Evolutionary conservation across 176 grass and related monocot species (phyloP).

Genomic region (Otatea glauca): DNA sequence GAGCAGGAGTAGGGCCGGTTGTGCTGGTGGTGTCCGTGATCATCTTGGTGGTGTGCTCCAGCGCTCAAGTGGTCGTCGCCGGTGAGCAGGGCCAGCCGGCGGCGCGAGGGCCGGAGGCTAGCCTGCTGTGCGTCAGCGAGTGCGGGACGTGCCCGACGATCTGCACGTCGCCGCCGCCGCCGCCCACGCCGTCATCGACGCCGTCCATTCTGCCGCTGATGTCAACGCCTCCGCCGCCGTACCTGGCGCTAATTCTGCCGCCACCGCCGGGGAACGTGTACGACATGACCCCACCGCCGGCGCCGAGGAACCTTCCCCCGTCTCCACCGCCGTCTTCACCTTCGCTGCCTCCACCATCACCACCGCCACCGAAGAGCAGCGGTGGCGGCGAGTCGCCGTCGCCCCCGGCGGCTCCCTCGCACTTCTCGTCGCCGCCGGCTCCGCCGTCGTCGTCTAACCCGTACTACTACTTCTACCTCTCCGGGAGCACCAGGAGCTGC

Average conservation of each 20-base stretch:
- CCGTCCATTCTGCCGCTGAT: conserved; percentile 1
- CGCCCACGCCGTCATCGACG: conserved; percentile 20
- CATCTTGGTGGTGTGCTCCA: background rate
- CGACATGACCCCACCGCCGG: conserved; percentile 6
- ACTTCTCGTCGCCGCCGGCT: conserved; percentile 52
- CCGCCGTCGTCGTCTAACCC: conserved; percentile 57
- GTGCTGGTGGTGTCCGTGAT: background rate
- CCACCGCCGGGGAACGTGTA: conserved; percentile 13
- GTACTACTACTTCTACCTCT: conserved; percentile 85
- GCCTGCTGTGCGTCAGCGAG: conserved; percentile 61
- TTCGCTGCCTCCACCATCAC: background rate
- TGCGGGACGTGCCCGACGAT: conserved; percentile 72
- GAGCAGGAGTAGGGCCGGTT: background rate
- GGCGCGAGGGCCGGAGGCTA: conserved; percentile 46
- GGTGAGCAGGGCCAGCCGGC: conserved; percentile 24
- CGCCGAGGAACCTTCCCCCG: conserved; percentile 17
- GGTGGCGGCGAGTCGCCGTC: background rate
- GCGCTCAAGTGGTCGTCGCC: background rate
- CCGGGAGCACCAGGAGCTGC: conserved; percentile 36
- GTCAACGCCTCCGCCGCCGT: conserved; percentile 52
- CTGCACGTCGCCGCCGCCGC: conserved; percentile 57
- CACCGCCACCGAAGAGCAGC: conserved; percentile 33
- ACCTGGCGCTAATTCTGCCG: conserved; percentile 46
- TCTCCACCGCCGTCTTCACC: background rate
- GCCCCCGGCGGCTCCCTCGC: conserved; percentile 31